Percentiles rank a stretch among this genome's conserved stretches.
These are phyloP conservation scores for Candida andamanensis DNA, from an alignment of 805 yeast species.

Conservation along the genomic window DNA sequence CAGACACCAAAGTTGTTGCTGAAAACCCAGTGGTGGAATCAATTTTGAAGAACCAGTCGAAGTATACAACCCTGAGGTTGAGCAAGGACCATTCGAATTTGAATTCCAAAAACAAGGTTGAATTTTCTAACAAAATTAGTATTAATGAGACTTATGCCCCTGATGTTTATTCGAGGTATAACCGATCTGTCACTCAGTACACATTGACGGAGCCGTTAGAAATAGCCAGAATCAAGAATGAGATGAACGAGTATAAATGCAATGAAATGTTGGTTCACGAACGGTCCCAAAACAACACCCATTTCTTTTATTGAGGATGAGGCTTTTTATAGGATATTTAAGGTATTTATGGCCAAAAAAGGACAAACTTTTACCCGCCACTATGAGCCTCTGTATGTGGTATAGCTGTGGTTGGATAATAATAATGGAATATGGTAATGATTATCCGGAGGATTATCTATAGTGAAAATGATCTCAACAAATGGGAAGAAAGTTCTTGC, in stretches of 20 bases:
- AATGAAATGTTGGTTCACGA: slow-evolving; percentile 67
- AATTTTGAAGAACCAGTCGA: slow-evolving; percentile 10
- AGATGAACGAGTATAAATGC: slow-evolving; percentile 59
- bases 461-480: slow-evolving; percentile 72
- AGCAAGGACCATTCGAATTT: slow-evolving; percentile 1
- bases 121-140: slow-evolving; percentile 43
- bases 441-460: slow-evolving; percentile 60
- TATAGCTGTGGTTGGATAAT: slow-evolving; percentile 79
- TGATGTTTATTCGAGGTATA: slow-evolving; percentile 49
- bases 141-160: slow-evolving; percentile 52
- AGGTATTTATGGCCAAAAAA: not conserved
- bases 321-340: not conserved
- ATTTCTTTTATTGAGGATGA: slow-evolving; percentile 46
- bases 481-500: slow-evolving; percentile 75
- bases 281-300: slow-evolving; percentile 55
- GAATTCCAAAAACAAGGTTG: slow-evolving; percentile 19
- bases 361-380: not conserved
- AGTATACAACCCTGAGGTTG: slow-evolving; percentile 2
- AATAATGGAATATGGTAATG: slow-evolving; percentile 90
- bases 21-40: slow-evolving; percentile 6
- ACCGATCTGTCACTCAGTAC: slow-evolving; percentile 47
- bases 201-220: slow-evolving; percentile 45
- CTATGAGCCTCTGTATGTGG: slow-evolving; percentile 84
- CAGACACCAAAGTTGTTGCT: slow-evolving; percentile 4
- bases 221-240: slow-evolving; percentile 55